Base-by-base conservation (phyloP, 2,329 filamentous ascomycete species). In the Xylariaceae sp. region DNA sequence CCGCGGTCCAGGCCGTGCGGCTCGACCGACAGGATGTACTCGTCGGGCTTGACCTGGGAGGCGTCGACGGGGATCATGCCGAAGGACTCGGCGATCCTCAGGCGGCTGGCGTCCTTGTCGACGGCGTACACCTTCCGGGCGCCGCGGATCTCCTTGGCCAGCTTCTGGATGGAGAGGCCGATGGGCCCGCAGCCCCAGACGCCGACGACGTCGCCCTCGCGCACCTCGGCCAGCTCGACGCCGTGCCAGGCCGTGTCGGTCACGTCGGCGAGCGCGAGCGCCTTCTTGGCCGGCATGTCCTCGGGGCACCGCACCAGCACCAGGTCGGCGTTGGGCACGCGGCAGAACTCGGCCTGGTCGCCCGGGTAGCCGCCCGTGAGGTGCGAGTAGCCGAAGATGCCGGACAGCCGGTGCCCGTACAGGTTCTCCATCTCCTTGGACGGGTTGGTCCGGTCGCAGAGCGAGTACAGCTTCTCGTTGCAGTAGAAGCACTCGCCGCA, bases 151-250 rank as follows among this genome's bases (percentile, higher is more conserved):
- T n/a, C n/a, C n/a, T n/a, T n/a, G n/a, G n/a, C n/a, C n/a, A n/a
- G n/a, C n/a, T n/a, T n/a, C n/a, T n/a, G n/a, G n/a, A n/a, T n/a
- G n/a, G n/a, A n/a, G n/a, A n/a, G 84, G 0, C 88, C 87, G 33
- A 94, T 84, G 0, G 86, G 88, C 0, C 87, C 87, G 0, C 80
- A 84, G n/a, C 86, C 87, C 40, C 85, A 94, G 39, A 93, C 77
- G 21, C 83, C 86, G 2, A 94, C 86, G 2, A 78, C 66, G 47
- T 93, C 86, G 10, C 73, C 77, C 21, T 80, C 67, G 42, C 84
- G 79, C 12, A 94, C 81, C 2, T 76, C 82, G 0, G 86, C 93
- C 50, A 93, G 86, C 26, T 88, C 80, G 23, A 93, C 85, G 32
- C 75, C 77, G 52, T 94, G 80, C 71, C 85, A 94, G 8, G 78